Conservation (phyloP, 768 basidiomycete genomes). For the Mycena haematopus region DNA sequence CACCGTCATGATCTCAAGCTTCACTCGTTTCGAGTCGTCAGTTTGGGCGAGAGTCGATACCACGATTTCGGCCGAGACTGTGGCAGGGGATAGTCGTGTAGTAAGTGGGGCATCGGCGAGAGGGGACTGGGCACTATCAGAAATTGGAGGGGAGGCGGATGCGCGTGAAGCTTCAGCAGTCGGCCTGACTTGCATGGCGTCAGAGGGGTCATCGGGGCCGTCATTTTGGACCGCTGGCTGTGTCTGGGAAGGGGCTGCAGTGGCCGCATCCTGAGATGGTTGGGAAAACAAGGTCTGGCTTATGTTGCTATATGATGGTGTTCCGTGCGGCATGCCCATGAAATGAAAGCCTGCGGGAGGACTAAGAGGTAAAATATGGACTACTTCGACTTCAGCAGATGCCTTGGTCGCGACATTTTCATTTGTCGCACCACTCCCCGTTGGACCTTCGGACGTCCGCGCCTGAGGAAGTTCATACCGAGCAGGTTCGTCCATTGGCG, state of each 20-base stretch:
- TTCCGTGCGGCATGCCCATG: constrained; percentile 19
- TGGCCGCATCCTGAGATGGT: constrained; percentile 3
- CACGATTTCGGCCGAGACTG: constrained; percentile 9
- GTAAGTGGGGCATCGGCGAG: neutral
- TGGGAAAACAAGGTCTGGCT: constrained; percentile 5
- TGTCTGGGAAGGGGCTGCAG: neutral
- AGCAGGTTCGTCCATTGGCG: too few relatives aligned
- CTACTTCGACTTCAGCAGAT: constrained; percentile 9
- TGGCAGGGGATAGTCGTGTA: neutral
- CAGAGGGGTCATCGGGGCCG: neutral
- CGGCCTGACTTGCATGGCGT: constrained; percentile 9
- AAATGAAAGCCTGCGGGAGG: constrained; percentile 29
- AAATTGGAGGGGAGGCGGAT: constrained; percentile 9
- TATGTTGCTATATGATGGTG: neutral
- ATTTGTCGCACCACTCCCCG: neutral
- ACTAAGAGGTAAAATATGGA: constrained; percentile 25
- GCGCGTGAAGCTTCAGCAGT: constrained; percentile 12
- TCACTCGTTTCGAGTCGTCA: constrained; percentile 26
- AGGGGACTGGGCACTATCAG: constrained; percentile 10
- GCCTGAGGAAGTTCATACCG: too few relatives aligned
- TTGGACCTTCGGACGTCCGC: neutral
- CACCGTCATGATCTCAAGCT: constrained; percentile 28
- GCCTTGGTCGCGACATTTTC: neutral
- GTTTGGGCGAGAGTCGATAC: constrained; percentile 14
- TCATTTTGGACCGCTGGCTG: neutral